A percentile compares a stretch with the other conserved stretches of the same genome.
Conservation (phyloP, 176 grass and related monocot genomes). For the Cenchrus fungigraminus region DNA sequence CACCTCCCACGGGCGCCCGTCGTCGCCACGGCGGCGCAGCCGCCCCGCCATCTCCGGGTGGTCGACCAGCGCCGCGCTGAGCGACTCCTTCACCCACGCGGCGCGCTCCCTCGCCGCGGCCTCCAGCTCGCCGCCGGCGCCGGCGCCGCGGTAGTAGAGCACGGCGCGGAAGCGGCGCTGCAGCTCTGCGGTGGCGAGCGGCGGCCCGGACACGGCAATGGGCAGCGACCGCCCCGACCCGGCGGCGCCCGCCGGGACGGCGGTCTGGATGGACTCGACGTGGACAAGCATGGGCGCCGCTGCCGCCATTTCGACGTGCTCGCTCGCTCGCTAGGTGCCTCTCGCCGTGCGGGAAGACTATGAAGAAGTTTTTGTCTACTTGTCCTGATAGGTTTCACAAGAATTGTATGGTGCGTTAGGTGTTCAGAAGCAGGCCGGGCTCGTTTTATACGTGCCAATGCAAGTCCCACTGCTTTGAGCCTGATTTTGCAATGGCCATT, state of each 20-base stretch:
- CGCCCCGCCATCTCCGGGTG: conserved; percentile 71
- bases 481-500: background rate
- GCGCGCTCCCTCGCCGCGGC: conserved; percentile 54
- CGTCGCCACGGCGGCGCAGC: conserved; percentile 49
- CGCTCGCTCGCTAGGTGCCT: background rate
- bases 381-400: background rate
- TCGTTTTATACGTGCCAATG: background rate
- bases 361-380: background rate
- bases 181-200: conserved; percentile 36
- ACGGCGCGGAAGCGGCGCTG: conserved; percentile 62
- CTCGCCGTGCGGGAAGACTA: background rate
- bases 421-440: background rate
- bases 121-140: conserved; percentile 19
- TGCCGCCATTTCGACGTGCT: conserved; percentile 16
- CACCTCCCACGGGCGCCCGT: conserved; percentile 61
- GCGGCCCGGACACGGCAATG: conserved; percentile 36
- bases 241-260: conserved; percentile 41
- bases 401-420: background rate
- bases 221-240: conserved; percentile 36
- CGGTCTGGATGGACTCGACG: conserved; percentile 74
- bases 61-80: conserved; percentile 56
- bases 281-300: conserved; percentile 38
- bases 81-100: conserved; percentile 74
- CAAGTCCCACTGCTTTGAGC: background rate
- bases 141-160: conserved; percentile 63